Conservation (phyloP, 1,284 basidiomycete genomes). For the Puccinia horiana region DNA sequence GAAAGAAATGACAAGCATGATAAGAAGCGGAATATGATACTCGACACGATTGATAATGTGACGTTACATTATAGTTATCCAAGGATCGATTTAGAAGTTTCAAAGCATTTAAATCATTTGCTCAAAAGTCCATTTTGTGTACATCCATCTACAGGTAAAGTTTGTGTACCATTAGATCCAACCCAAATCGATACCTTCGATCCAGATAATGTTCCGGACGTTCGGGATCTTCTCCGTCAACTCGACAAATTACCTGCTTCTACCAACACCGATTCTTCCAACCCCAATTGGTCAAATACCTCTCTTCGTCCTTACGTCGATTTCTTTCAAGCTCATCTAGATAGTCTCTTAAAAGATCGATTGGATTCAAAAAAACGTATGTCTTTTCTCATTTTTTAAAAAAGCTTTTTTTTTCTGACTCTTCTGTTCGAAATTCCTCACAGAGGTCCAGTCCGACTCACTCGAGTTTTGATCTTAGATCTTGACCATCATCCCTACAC, state of each 20-base stretch:
- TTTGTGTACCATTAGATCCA: constrained; percentile 91
- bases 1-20: constrained; percentile 15
- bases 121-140: constrained; percentile 96
- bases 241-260: constrained; percentile 61
- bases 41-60: constrained; percentile 66
- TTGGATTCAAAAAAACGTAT: constrained; percentile 53
- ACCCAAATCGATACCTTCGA: constrained; percentile 77
- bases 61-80: constrained; percentile 95
- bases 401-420: neutral
- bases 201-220: constrained; percentile 81
- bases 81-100: constrained; percentile 92
- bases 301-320: constrained; percentile 82
- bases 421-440: neutral
- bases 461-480: neutral
- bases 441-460: neutral
- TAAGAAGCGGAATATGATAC: constrained; percentile 16
- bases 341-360: constrained; percentile 61
- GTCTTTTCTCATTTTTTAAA: neutral
- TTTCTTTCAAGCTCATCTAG: constrained; percentile 75
- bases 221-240: constrained; percentile 77
- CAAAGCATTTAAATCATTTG: constrained; percentile 95
- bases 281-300: constrained; percentile 62
- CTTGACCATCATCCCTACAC: too few relatives aligned
- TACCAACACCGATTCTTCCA: neutral
- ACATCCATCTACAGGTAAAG: constrained; percentile 83